Evolutionary conservation across 345 rosid genomes (phyloP).

Genomic region (Fremontodendron californicum): DNA sequence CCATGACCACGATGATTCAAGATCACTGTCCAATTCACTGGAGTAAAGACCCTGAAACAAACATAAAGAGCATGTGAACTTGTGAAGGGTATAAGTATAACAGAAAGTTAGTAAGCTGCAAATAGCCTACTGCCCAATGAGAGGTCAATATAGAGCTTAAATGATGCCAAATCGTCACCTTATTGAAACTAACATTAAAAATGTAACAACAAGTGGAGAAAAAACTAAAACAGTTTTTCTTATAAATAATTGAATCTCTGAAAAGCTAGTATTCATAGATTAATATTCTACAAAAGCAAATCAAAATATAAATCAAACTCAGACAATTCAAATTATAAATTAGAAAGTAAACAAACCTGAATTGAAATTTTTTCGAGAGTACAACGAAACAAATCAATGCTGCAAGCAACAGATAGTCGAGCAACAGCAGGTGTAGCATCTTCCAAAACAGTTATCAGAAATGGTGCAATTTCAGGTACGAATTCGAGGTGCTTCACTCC

Average conservation of each 20-base stretch:
- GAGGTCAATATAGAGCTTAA: not conserved
- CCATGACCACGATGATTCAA: slow-evolving; percentile 76
- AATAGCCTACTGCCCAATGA: not conserved
- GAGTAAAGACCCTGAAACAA: slow-evolving; percentile 63
- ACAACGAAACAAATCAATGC: slow-evolving; percentile 54
- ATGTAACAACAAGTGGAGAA: not conserved
- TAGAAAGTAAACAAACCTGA: slow-evolving; percentile 44
- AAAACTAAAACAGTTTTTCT: not conserved
- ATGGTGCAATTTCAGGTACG: slow-evolving; percentile 70
- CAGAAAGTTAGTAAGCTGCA: not conserved
- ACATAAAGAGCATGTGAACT: slow-evolving; percentile 13
- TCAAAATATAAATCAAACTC: not conserved
- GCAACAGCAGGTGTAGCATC: slow-evolving; percentile 86
- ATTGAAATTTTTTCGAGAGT: slow-evolving; percentile 58
- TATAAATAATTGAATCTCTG: not conserved
- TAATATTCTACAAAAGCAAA: not conserved
- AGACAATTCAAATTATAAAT: not conserved
- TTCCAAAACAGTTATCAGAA: slow-evolving; percentile 57
- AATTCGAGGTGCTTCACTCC: slow-evolving; percentile 69
- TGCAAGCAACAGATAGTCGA: slow-evolving; percentile 74
- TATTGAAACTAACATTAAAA: not conserved
- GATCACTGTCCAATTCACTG: slow-evolving; percentile 57
- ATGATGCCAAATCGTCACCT: not conserved
- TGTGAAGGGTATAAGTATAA: not conserved
- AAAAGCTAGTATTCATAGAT: not conserved